phyloP scores from a whole-genome alignment of 495 filamentous ascomycete species.

The Lineolata rhizophorae region DNA sequence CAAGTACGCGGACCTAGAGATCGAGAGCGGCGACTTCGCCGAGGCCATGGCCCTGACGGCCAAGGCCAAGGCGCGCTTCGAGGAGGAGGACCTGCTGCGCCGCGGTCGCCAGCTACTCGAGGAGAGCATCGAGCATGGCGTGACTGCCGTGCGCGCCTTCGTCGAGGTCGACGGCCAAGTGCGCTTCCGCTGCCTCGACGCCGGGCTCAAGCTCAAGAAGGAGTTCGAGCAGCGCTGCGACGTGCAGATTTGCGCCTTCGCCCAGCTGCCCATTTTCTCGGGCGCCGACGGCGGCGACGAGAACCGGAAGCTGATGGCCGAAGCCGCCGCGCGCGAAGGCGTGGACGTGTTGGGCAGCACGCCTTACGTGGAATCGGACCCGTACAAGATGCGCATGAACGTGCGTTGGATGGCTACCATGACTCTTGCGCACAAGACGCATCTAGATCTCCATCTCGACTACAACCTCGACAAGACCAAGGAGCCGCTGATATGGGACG shows the following conservation, averaged over 20 bases:
- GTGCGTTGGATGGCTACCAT: conserved; percentile 37
- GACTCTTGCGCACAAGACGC: conserved; percentile 25
- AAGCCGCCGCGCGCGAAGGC: conserved; percentile 20
- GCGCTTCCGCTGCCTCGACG: conserved; percentile 31
- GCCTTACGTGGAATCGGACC: conserved; percentile 43
- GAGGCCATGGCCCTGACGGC: conserved; percentile 43
- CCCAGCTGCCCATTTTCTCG: conserved; percentile 48
- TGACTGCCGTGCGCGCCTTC: conserved; percentile 51
- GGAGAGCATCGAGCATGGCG: conserved; percentile 42
- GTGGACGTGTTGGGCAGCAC: conserved; percentile 46
- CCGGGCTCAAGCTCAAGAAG: conserved; percentile 32
- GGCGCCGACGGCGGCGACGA: conserved; percentile 24
- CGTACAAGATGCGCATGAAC: conserved; percentile 28
- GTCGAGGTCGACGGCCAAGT: conserved; percentile 52
- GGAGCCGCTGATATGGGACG: conserved; percentile 29
- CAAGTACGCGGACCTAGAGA: conserved; percentile 35
- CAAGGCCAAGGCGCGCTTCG: conserved; percentile 40
- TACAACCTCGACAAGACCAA: conserved; percentile 34
- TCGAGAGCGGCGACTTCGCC: conserved; percentile 34
- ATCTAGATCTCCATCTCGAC: conserved; percentile 56
- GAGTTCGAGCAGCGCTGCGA: conserved; percentile 31
- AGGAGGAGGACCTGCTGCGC: conserved; percentile 31
- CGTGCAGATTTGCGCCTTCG: conserved; percentile 52
- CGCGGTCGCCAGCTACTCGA: conserved; percentile 44
- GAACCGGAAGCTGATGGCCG: conserved; percentile 23